Conservation (phyloP, 371 early-diverging fungal species). For the Mucor plumbeus region DNA sequence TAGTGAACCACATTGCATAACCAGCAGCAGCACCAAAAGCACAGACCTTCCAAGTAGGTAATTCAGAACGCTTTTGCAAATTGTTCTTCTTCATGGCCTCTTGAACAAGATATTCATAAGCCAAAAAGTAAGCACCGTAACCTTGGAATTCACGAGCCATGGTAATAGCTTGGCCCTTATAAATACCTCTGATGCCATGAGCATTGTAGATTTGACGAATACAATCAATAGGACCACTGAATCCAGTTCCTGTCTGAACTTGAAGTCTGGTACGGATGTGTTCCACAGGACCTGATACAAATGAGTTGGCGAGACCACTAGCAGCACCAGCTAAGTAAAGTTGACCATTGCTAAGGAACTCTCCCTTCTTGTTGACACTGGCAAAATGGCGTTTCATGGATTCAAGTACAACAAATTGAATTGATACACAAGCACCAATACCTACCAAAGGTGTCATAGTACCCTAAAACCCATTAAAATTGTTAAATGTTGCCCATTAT, state of each 20-base stretch:
- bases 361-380: slow-evolving; percentile 44
- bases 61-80: slow-evolving; percentile 54
- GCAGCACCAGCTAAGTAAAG: slow-evolving; percentile 81
- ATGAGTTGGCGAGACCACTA: slow-evolving; percentile 82
- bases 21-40: slow-evolving; percentile 78
- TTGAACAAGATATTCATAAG: slow-evolving; percentile 80
- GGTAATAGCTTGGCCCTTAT: slow-evolving; percentile 83
- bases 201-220: slow-evolving; percentile 73
- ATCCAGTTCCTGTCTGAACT: slow-evolving; percentile 66
- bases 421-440: slow-evolving; percentile 82
- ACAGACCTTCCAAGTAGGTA: slow-evolving; percentile 71
- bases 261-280: slow-evolving; percentile 83
- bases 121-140: slow-evolving; percentile 81
- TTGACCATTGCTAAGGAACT: slow-evolving; percentile 63
- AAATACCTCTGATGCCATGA: slow-evolving; percentile 78
- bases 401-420: slow-evolving; percentile 79
- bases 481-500: slow-evolving; percentile 19
- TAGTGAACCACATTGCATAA: slow-evolving; percentile 81
- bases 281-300: slow-evolving; percentile 86
- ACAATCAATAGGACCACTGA: slow-evolving; percentile 75
- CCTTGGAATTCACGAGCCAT: slow-evolving; percentile 82
- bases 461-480: slow-evolving; percentile 45
- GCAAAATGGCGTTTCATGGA: slow-evolving; percentile 74
- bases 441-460: slow-evolving; percentile 81
- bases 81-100: slow-evolving; percentile 60